These are phyloP conservation scores for Sarcodon sp. DNA, from an alignment of 768 basidiomycete genomes.

Conservation along the genomic window DNA sequence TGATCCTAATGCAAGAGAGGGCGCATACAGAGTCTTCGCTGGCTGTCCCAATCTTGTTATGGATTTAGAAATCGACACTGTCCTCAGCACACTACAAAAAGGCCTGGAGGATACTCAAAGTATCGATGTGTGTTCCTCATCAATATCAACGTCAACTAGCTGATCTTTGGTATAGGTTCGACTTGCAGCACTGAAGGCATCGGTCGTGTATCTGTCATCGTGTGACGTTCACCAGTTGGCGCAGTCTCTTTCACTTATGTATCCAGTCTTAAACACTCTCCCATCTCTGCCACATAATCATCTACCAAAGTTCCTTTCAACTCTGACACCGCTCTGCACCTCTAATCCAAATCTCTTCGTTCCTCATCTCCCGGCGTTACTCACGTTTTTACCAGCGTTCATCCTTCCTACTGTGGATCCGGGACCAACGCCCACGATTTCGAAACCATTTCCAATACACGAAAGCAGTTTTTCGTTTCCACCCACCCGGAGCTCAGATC, in stretches of 20 bases:
- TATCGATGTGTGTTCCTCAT: slow-evolving; percentile 36
- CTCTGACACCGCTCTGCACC: slow-evolving; percentile 58
- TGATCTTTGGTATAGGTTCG: slow-evolving; percentile 36
- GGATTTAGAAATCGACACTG: slow-evolving; percentile 62
- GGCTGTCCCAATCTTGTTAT: slow-evolving; percentile 66
- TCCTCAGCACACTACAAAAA: slow-evolving; percentile 50
- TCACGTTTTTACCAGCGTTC: slow-evolving; percentile 58
- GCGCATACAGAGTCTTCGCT: slow-evolving; percentile 58
- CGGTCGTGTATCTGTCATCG: slow-evolving; percentile 54
- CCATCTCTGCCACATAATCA: slow-evolving; percentile 39
- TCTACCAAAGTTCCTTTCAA: slow-evolving; percentile 52
- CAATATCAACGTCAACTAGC: not conserved
- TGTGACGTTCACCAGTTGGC: slow-evolving; percentile 49
- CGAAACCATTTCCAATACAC: slow-evolving; percentile 26
- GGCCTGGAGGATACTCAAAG: slow-evolving; percentile 57
- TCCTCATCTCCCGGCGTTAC: slow-evolving; percentile 53
- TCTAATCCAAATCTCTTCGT: slow-evolving; percentile 62
- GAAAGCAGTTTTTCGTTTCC: slow-evolving; percentile 21
- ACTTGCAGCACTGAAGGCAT: slow-evolving; percentile 57
- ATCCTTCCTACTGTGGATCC: slow-evolving; percentile 52
- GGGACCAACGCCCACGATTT: slow-evolving; percentile 38
- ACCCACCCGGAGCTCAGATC: slow-evolving; percentile 12
- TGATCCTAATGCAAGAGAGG: slow-evolving; percentile 16
- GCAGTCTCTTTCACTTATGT: slow-evolving; percentile 46
- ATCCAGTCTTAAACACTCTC: slow-evolving; percentile 66